Base-by-base conservation (phyloP, 768 basidiomycete genomes). In the Boletellus sp. region DNA sequence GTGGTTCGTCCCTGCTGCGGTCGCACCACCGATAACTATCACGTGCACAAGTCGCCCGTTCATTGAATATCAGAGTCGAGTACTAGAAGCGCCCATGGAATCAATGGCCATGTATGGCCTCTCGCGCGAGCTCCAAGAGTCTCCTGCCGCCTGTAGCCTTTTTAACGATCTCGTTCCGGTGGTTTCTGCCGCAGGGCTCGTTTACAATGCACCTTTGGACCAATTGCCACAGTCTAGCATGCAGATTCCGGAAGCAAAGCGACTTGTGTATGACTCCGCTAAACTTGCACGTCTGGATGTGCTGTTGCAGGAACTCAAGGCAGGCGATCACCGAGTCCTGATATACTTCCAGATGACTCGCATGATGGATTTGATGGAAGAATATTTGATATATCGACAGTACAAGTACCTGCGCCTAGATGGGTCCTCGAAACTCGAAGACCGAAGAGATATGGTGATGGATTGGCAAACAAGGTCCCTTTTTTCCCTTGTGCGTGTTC, bases 311-410 rank as follows among this genome's bases (percentile, higher is more conserved):
- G 90, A 95, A 61, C 83, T 99, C 50, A 98, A 96, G 71, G 78
- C 83, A 32, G 88, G 85, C 1, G 94, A 94, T 53, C 96, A 99
- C 69, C 85, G 94, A 40, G 92, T 95, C 13, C 71, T 99, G 59
- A 78, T 99, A 17, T 99, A 98, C 72, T 98, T 97, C 84, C 96
- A 99, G 70, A 99, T 99, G 96, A 98, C 95, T 12, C 83, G 87
- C 51, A 99, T 98, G 96, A 96, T 99, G 86, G 94, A 97, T 66
- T 75, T 98, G 43, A 94, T 98, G 83, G 96, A 98, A 68, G 96
- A 98, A 66, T 99, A 97, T 66, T 77, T 99, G 52, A 91, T 96
- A 50, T 96, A 89, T 72, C 85, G 95, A 2, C 94, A 97, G 67
- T 93, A 93, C 75, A 94, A 93, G 68, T 96, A 97, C 64, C 73